phyloP scores from a whole-genome alignment of 139 green algal genomes.

The Marvania coccoides region DNA sequence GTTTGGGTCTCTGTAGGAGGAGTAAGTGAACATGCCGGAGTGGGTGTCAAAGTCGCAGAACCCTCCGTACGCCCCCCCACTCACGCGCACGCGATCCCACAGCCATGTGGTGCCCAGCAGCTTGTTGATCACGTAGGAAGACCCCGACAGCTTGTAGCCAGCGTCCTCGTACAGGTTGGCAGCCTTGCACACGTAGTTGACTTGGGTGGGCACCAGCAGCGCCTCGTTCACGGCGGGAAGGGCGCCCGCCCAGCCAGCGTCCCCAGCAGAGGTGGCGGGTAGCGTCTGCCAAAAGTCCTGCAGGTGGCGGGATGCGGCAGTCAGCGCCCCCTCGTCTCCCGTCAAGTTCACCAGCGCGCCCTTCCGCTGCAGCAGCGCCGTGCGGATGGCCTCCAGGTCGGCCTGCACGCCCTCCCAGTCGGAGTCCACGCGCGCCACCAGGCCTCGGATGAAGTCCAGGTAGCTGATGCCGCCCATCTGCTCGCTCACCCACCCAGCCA shows the following conservation, averaged over 20 bases:
- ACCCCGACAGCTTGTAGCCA: constrained; percentile 85
- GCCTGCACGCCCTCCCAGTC: constrained; percentile 77
- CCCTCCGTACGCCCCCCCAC: constrained; percentile 95
- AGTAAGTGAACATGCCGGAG: constrained; percentile 84
- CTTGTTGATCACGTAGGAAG: constrained; percentile 94
- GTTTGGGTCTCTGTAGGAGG: constrained; percentile 96
- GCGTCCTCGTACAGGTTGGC: constrained; percentile 91
- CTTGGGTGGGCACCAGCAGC: constrained; percentile 92
- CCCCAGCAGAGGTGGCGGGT: constrained; percentile 31
- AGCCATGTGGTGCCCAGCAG: constrained; percentile 91
- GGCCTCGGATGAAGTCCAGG: constrained; percentile 77
- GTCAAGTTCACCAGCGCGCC: constrained; percentile 93
- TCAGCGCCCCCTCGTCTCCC: constrained; percentile 72
- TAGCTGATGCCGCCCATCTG: constrained; percentile 85
- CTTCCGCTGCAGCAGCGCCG: constrained; percentile 60
- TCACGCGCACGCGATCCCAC: constrained; percentile 83
- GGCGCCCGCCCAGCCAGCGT: constrained; percentile 23
- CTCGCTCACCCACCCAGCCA: constrained; percentile 79
- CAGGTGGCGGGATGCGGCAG: constrained; percentile 40
- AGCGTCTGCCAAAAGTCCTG: constrained; percentile 72
- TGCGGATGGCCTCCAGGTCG: constrained; percentile 59
- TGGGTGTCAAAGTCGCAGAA: constrained; percentile 97
- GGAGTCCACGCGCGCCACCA: constrained; percentile 76
- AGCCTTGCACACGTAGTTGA: constrained; percentile 99
- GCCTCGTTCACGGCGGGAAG: constrained; percentile 72